phyloP scores from a whole-genome alignment of 2,329 filamentous ascomycete species.

The Alternaria ethzedia region DNA sequence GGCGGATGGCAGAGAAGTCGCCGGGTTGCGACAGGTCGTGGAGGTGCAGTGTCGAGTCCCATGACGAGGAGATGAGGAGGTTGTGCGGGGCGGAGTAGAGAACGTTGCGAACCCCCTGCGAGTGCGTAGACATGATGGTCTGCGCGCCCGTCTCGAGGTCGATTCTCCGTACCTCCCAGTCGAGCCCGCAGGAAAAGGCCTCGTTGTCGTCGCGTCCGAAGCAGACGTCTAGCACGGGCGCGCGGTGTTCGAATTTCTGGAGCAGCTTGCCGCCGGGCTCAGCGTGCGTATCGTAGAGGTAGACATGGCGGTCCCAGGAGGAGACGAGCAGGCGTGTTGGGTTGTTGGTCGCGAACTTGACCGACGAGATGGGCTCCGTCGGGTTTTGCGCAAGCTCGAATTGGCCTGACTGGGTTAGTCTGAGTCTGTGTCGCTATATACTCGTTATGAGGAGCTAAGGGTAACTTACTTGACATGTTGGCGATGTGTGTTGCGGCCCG shows the following conservation, averaged over 20 bases:
- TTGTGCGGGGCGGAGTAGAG: constrained; percentile 79
- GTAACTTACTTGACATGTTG: constrained; percentile 39
- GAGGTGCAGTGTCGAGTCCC: constrained; percentile 90
- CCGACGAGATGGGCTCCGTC: constrained; percentile 82
- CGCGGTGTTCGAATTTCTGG: constrained; percentile 78
- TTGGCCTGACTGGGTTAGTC: constrained; percentile 56
- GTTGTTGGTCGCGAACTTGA: constrained; percentile 83
- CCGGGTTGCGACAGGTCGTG: constrained; percentile 67
- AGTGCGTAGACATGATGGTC: constrained; percentile 78
- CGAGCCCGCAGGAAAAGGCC: constrained; percentile 84
- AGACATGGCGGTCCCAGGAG: constrained; percentile 92
- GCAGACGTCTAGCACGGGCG: constrained; percentile 88
- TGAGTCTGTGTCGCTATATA: not conserved
- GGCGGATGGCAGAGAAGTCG: constrained; percentile 68
- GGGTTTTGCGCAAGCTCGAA: constrained; percentile 85
- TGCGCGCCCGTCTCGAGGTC: constrained; percentile 75
- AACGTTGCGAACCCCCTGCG: constrained; percentile 79
- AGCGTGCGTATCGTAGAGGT: constrained; percentile 79
- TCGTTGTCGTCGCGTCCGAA: constrained; percentile 84
- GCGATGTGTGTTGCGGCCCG: constrained; percentile 10
- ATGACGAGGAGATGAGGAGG: constrained; percentile 86
- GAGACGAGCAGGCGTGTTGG: constrained; percentile 81
- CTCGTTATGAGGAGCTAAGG: accelerated
- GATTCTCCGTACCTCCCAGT: constrained; percentile 84
- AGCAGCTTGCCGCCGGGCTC: constrained; percentile 68